Conservation (phyloP, 73 alveolate genomes). For the Tetrahymena malaccensis region DNA sequence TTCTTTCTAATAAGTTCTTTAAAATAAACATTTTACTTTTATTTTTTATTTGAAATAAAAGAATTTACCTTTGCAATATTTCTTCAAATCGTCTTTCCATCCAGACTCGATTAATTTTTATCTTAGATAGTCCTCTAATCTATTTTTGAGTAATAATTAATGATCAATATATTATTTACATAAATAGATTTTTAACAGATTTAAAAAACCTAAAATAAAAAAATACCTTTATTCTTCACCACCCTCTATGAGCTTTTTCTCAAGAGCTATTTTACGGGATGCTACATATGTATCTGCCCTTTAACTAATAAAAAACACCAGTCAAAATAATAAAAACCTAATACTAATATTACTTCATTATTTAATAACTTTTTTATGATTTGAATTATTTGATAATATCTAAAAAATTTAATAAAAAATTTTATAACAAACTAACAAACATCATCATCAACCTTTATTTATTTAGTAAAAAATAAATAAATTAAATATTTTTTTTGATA, state of each 20-base stretch:
- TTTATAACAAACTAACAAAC: neutral
- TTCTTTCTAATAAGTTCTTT: conserved; percentile 59
- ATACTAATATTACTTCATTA: neutral
- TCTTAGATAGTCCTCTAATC: conserved; percentile 69
- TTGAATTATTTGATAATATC: neutral
- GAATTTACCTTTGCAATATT: conserved; percentile 51
- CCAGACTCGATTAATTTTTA: conserved; percentile 61
- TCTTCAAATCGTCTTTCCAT: conserved; percentile 70
- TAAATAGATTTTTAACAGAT: neutral
- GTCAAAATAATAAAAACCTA: too few species aligned
- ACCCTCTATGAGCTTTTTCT: conserved; percentile 18
- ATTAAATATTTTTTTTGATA: too few species aligned
- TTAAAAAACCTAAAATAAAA: neutral
- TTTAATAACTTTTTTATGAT: too few species aligned
- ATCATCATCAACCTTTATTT: too few species aligned
- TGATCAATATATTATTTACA: neutral
- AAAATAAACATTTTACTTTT: neutral
- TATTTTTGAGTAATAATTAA: neutral
- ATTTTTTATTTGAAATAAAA: neutral
- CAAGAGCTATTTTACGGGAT: neutral
- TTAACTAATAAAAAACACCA: neutral
- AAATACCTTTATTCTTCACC: conserved; percentile 27
- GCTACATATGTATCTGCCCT: neutral
- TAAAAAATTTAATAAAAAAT: too few species aligned
- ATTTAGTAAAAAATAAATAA: neutral